Percentiles rank a stretch among this genome's conserved stretches.
Conservation (phyloP, 768 basidiomycete species). For the Mycena pura region DNA sequence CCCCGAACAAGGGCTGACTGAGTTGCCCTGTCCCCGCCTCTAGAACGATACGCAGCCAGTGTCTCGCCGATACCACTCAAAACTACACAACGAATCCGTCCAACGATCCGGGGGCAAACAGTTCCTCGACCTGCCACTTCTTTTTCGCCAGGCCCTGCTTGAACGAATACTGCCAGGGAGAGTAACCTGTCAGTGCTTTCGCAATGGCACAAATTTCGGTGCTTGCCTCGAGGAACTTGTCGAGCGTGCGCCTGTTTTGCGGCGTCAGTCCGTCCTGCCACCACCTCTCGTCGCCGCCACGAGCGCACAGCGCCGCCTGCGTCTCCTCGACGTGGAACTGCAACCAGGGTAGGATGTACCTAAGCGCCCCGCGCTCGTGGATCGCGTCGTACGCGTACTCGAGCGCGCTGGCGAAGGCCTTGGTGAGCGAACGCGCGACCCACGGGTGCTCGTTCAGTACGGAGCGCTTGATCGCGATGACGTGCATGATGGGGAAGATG, state of each 20-base stretch:
- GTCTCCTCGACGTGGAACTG: conserved; percentile 29
- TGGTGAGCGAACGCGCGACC: conserved; percentile 25
- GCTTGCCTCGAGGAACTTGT: conserved; percentile 24
- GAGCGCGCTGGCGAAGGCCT: conserved; percentile 23
- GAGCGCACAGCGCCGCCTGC: conserved; percentile 17
- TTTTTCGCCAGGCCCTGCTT: conserved; percentile 27
- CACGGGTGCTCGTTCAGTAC: conserved; percentile 21
- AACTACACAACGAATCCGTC: conserved; percentile 19
- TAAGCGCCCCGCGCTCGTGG: conserved; percentile 24
- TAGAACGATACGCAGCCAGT: too few species aligned
- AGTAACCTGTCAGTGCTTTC: not conserved
- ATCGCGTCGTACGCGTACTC: conserved; percentile 30
- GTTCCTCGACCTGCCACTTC: conserved; percentile 23
- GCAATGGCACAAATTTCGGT: not conserved
- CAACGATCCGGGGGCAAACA: conserved; percentile 24
- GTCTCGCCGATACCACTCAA: too few species aligned
- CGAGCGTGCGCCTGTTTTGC: conserved; percentile 24
- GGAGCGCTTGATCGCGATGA: conserved; percentile 24
- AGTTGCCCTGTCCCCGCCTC: too few species aligned
- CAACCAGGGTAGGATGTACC: conserved; percentile 26
- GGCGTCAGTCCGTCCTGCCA: conserved; percentile 28
- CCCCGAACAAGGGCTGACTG: too few species aligned
- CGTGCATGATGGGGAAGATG: conserved; percentile 27
- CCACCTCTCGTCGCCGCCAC: conserved; percentile 23
- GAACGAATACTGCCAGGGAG: conserved; percentile 9